Evolutionary conservation across 805 yeast species (phyloP), one percentile per base, ranked within the genome.

Genomic region (Wickerhamiella slavikovae): DNA sequence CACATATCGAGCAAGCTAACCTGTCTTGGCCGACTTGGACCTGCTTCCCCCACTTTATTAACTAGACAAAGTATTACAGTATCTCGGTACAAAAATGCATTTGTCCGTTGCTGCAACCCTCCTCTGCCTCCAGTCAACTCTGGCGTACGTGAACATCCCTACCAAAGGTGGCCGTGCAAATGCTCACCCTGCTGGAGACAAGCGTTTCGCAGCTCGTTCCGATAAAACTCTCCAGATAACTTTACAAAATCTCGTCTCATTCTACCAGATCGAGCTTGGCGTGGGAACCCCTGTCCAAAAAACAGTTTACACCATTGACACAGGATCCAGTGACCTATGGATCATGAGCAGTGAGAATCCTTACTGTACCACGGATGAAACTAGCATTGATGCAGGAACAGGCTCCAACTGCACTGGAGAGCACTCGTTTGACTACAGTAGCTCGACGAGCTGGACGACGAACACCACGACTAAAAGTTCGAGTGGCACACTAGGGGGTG

Each of bases 271-370:
- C 5, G 37, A 40, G 21, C 39, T 57, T 16, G 24, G 43, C 17
- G 32, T 76, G 5, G 89, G 89, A 8, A 64, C 78, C 0, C 60
- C 68, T 4, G 41, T 51, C 2, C 73, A 73, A 39, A 43, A 52
- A 3, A 55, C 73, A 6, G 54, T 54, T 3, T 68, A 71, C 8
- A 49, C 68, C 29, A 50, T 76, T 15, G 91, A 76, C 45, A 76
- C 85, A 3, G 91, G 89, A 3, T 73, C 83, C 0, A 61, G 76
- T 2, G 89, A 76, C 44, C 46, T 74, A 29, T 74, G 80, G 79
- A 66, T 73, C 26, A 57, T 64, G 41, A 51, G 55, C 17, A 37
- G 58, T 2, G 41, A 51, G 24, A 68, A 67, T 40, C 62, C 71
- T 2, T 61, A 55, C 37, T 53, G 52, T 36, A 38, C 43, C 22